phyloP scores from a whole-genome alignment of 2,329 filamentous ascomycete species.

The Didymellaceae sp. region DNA sequence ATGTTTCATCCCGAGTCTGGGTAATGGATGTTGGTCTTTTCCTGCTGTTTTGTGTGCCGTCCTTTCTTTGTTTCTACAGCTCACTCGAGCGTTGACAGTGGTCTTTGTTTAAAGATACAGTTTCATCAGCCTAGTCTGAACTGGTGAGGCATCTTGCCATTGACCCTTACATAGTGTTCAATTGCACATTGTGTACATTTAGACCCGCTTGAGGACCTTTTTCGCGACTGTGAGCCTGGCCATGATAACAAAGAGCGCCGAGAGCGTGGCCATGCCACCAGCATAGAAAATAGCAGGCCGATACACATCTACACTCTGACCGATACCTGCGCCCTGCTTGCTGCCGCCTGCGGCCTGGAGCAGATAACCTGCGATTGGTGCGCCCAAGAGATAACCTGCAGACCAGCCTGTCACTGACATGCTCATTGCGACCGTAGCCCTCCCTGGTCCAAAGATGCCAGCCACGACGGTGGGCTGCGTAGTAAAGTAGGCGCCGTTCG shows the following conservation, averaged over 20 bases:
- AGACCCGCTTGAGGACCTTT: constrained; percentile 10
- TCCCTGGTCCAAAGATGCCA: constrained; percentile 33
- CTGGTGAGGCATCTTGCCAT: too few species aligned
- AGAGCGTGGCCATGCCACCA: constrained; percentile 24
- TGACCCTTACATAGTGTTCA: too few species aligned
- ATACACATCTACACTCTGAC: constrained; percentile 26
- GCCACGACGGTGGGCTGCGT: constrained; percentile 35
- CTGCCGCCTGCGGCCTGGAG: constrained; percentile 32
- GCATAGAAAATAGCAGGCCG: constrained; percentile 41
- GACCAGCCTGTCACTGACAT: constrained; percentile 38
- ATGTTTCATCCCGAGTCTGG: too few species aligned
- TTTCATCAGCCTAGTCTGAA: neutral
- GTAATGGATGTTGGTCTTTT: too few species aligned
- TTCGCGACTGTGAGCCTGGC: constrained; percentile 7
- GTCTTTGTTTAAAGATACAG: too few species aligned
- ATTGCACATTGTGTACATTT: too few species aligned
- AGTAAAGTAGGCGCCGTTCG: constrained; percentile 38
- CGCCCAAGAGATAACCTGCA: constrained; percentile 35
- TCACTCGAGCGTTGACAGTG: too few species aligned
- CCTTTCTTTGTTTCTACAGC: too few species aligned
- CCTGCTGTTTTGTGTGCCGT: too few species aligned
- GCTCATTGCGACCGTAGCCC: constrained; percentile 35
- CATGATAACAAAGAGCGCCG: constrained; percentile 7
- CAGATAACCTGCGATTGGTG: constrained; percentile 37
- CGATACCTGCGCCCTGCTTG: constrained; percentile 10